phyloP scores from a whole-genome alignment of 164 flowering plant species.

The Taxillus chinensis region DNA sequence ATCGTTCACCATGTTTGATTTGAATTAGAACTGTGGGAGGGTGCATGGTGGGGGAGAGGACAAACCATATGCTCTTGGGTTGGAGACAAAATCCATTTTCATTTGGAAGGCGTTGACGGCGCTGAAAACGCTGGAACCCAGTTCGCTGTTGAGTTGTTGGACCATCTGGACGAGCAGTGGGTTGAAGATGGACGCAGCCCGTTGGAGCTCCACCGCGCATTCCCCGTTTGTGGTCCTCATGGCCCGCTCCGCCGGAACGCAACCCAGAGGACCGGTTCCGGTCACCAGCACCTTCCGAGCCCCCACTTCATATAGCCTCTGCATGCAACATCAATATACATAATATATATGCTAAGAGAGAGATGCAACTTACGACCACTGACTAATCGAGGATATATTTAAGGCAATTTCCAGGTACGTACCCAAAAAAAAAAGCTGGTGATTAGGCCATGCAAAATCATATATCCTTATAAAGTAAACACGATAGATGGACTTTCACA shows the following conservation, averaged over 20 bases:
- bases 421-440: no score
- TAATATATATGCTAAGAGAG: no score
- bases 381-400: no score
- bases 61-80: constrained; percentile 52
- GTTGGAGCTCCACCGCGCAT: constrained; percentile 41
- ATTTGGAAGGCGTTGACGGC: constrained; percentile 33
- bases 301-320: constrained; percentile 62
- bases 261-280: constrained; percentile 80
- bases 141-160: constrained; percentile 32
- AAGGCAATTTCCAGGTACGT: no score
- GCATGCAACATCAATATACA: constrained; percentile 3
- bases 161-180: constrained; percentile 45
- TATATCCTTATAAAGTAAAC: no score
- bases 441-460: no score
- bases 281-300: constrained; percentile 67
- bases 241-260: constrained; percentile 67
- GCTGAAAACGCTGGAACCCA: constrained; percentile 39
- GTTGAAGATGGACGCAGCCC: constrained; percentile 50
- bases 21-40: no score
- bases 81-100: constrained; percentile 38
- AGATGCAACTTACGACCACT: no score
- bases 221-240: constrained; percentile 37
- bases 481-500: no score
- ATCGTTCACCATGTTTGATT: no score
- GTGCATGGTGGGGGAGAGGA: no score